Evolutionary conservation across 495 filamentous ascomycete genomes (phyloP).

Genomic region (Tuber melanosporum): DNA sequence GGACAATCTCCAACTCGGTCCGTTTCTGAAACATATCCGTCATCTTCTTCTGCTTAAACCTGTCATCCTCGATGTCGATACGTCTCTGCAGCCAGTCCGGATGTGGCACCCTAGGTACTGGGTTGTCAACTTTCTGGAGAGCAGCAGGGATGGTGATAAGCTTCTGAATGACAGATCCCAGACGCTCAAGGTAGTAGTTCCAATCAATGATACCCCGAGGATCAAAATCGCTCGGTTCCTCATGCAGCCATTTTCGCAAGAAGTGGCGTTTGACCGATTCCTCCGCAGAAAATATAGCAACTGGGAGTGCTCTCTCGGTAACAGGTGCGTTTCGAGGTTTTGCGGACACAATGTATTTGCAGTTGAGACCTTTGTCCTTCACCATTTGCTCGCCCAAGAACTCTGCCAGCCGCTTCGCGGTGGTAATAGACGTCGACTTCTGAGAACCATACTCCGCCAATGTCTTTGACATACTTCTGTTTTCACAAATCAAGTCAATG

Average conservation of each 20-base stretch:
- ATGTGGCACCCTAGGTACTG: constrained; percentile 85
- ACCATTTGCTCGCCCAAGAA: constrained; percentile 98
- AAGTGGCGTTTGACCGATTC: constrained; percentile 79
- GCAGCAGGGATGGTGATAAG: constrained; percentile 97
- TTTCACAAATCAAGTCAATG: constrained; percentile 97
- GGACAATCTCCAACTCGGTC: constrained; percentile 39
- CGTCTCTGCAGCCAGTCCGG: constrained; percentile 93
- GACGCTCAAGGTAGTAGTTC: constrained; percentile 90
- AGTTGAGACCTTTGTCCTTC: constrained; percentile 97
- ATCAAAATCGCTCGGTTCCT: constrained; percentile 90
- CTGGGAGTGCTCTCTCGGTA: constrained; percentile 87
- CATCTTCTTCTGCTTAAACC: constrained; percentile 96
- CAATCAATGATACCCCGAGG: constrained; percentile 84
- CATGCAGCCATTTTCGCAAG: constrained; percentile 88
- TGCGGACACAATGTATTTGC: constrained; percentile 96
- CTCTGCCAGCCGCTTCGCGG: constrained; percentile 88
- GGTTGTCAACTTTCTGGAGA: constrained; percentile 88
- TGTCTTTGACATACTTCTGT: constrained; percentile 94
- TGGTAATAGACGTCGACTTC: constrained; percentile 97
- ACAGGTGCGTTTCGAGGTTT: constrained; percentile 82
- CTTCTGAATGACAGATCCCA: constrained; percentile 96
- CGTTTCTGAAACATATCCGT: constrained; percentile 79
- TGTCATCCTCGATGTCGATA: constrained; percentile 92
- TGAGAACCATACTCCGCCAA: constrained; percentile 91
- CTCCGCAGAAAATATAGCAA: constrained; percentile 95